Evolutionary conservation across 352 stramenopile genomes (phyloP).

Genomic region (Pythium angustatum): DNA sequence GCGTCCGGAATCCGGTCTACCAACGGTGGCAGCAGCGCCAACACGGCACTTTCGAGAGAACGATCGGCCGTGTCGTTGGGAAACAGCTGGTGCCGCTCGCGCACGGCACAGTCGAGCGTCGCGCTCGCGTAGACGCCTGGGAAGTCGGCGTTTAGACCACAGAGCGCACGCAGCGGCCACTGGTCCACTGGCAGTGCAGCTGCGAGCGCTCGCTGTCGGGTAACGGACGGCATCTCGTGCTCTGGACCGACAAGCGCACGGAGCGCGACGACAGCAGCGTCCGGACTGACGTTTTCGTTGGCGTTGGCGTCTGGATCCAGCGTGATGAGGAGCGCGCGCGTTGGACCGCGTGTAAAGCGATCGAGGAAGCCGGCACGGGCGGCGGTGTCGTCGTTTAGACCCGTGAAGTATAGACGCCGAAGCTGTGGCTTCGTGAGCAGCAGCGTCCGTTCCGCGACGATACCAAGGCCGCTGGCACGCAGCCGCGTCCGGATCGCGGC

Average conservation of each 20-base stretch:
- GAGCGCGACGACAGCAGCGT: conserved; percentile 38
- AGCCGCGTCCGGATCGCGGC: conserved; percentile 42
- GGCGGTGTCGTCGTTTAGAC: conserved; percentile 5
- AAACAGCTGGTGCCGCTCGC: conserved; percentile 78
- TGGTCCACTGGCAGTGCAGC: conserved; percentile 39
- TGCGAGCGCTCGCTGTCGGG: conserved; percentile 45
- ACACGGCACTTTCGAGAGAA: conserved; percentile 36
- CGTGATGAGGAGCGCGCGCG: conserved; percentile 63
- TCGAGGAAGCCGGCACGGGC: conserved; percentile 40
- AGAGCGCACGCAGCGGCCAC: conserved; percentile 71
- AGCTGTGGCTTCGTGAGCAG: conserved; percentile 42
- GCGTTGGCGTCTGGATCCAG: conserved; percentile 15
- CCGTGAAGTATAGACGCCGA: conserved; percentile 36
- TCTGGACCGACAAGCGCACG: conserved; percentile 59
- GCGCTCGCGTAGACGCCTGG: conserved; percentile 76
- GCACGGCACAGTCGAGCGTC: conserved; percentile 45
- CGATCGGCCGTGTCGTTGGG: no score
- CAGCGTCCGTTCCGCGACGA: conserved; percentile 37
- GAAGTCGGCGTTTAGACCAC: conserved; percentile 53
- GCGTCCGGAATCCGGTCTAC: conserved; percentile 28
- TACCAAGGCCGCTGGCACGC: conserved; percentile 53
- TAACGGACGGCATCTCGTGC: conserved; percentile 44
- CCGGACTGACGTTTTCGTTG: no score
- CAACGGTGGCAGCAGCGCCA: conserved; percentile 46
- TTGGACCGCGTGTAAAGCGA: conserved; percentile 57